Conservation (phyloP, 805 yeast genomes). For the Hanseniaspora jakobsenii region DNA sequence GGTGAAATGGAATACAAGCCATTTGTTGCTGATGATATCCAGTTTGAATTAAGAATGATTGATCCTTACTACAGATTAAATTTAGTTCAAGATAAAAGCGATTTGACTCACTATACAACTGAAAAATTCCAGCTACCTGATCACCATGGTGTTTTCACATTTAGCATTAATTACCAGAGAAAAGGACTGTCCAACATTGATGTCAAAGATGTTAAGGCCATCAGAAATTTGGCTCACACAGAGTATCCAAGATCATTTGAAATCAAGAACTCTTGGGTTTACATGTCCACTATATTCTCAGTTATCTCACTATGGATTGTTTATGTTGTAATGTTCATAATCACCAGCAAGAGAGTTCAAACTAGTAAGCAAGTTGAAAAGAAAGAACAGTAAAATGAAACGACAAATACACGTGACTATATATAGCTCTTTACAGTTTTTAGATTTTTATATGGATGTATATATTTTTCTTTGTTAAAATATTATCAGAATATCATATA, state of each 20-base stretch:
- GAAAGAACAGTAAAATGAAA: conserved; percentile 3
- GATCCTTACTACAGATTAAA: conserved; percentile 88
- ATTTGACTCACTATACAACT: conserved; percentile 41
- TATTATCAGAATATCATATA: no score
- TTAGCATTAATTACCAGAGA: conserved; percentile 64
- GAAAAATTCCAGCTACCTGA: conserved; percentile 68
- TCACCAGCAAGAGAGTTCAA: conserved; percentile 19
- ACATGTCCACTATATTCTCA: conserved; percentile 54
- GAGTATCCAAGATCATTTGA: conserved; percentile 90
- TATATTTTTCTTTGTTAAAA: no score
- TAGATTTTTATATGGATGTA: no score
- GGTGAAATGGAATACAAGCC: conserved; percentile 49
- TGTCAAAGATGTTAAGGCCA: conserved; percentile 60
- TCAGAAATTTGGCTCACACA: conserved; percentile 89
- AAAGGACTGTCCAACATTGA: conserved; percentile 58
- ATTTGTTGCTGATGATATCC: conserved; percentile 49
- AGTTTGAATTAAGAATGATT: conserved; percentile 75
- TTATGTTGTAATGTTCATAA: conserved; percentile 53
- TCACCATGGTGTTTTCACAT: conserved; percentile 93
- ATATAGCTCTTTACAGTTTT: no score
- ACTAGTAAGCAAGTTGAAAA: not conserved
- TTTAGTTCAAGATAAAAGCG: conserved; percentile 36
- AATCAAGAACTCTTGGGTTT: conserved; percentile 87
- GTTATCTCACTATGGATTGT: conserved; percentile 68
- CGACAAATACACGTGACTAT: no score